Conservation (phyloP, 805 yeast species). For the Metschnikowia cubensis region DNA sequence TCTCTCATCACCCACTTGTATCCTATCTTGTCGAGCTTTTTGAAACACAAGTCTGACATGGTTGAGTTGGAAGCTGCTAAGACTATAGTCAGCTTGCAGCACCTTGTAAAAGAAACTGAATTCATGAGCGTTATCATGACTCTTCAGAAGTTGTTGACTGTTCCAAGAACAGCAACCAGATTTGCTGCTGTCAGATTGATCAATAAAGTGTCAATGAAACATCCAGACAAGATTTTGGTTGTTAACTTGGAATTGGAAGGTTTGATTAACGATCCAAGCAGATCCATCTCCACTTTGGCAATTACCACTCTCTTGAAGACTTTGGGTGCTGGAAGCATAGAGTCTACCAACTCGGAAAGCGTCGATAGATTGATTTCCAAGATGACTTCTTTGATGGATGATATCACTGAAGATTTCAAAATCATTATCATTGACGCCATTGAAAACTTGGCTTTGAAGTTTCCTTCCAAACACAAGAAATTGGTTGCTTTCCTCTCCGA, state of each 20-base stretch:
- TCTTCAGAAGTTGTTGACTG: conserved; percentile 72
- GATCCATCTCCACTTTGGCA: conserved; percentile 94
- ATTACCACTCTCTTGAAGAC: conserved; percentile 94
- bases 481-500: conserved; percentile 80
- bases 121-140: conserved; percentile 68
- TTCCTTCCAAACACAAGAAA: conserved; percentile 84
- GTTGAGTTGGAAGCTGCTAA: conserved; percentile 92
- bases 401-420: conserved; percentile 93
- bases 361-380: conserved; percentile 88
- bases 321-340: conserved; percentile 64
- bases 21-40: conserved; percentile 64
- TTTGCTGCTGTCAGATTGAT: conserved; percentile 91
- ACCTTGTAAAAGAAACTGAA: conserved; percentile 57
- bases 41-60: conserved; percentile 79
- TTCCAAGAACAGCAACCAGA: conserved; percentile 84
- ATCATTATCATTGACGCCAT: conserved; percentile 93
- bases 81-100: conserved; percentile 52
- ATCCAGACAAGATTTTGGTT: conserved; percentile 72
- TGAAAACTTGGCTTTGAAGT: conserved; percentile 84
- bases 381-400: conserved; percentile 84
- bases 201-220: conserved; percentile 75
- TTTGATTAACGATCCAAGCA: conserved; percentile 80
- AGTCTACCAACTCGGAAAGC: conserved; percentile 44
- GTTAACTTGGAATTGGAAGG: conserved; percentile 85
- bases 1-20: conserved; percentile 54